Base-by-base conservation (phyloP, 2,329 filamentous ascomycete species). In the Xylaria polymorpha region DNA sequence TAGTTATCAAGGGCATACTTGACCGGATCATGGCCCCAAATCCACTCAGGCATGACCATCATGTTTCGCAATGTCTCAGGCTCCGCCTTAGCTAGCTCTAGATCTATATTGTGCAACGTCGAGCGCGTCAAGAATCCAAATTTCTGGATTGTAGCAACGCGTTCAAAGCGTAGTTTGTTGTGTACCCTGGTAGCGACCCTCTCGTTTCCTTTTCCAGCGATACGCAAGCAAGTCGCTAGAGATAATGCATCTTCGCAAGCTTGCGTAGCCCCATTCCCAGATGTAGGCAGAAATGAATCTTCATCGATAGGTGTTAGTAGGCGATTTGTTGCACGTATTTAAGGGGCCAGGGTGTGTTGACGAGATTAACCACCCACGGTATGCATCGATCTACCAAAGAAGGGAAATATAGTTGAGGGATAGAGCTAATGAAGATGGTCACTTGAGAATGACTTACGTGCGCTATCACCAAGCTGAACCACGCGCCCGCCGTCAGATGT, bases 171-270 rank as follows among this genome's bases (percentile, higher is more conserved):
- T 20, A 78, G 70, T 53, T 74, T 73, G 62, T 75, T 76, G 68
- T 79, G 74, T 8, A 76, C 68, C n/a, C 74, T 74, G 12, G 75
- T 73, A 0, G 74, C 76, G 1, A 71, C 63, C n/a, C 67, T 65
- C 25, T 72, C 58, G 6, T 71, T 69, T 4, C 61, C 61, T 41
- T 76, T 70, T 0, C 74, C 73, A 18, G 71, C 76, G 1, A 79
- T 70, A 46, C 74, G 73, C 6, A 79, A 71, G 48, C 77, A 75
- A 4, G 72, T 66, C 5, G 78, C 78, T 0, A 81, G 74, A 2
- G 74, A 77, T 48, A 76, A 43, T 18, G 74, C 78, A 61, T 81
- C 80, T 46, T 81, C 80, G 18, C 80, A 75, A 8, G 77, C 79
- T 70, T 79, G 76, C 0, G 75, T 78, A 1, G 77, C 80, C 3